Percentiles rank a stretch among this genome's conserved stretches.
Evolutionary conservation across 176 grass and related monocot genomes (phyloP).

Genomic region (Avena atlantica): DNA sequence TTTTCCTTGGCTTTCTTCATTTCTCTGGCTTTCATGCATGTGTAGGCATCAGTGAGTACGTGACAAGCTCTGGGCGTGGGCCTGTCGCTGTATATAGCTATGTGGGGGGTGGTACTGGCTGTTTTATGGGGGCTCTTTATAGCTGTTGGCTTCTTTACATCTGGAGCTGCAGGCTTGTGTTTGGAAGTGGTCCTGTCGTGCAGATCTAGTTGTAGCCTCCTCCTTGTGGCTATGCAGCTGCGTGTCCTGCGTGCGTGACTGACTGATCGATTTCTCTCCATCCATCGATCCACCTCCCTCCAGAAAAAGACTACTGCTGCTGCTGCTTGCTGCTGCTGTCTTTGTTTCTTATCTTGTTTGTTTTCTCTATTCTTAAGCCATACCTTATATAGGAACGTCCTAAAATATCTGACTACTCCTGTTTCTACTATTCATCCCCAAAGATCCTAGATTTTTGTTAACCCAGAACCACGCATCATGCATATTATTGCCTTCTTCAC

Average conservation of each 20-base stretch:
- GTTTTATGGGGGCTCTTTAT: conserved; percentile 83
- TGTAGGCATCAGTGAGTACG: conserved; percentile 90
- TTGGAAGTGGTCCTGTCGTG: conserved; percentile 77
- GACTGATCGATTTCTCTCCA: conserved; percentile 41
- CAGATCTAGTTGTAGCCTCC: conserved; percentile 58
- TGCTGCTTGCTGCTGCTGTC: neutral
- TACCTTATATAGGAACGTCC: conserved; percentile 64
- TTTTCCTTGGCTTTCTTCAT: conserved; percentile 59
- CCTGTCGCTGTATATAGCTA: conserved; percentile 68
- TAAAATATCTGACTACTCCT: conserved; percentile 47
- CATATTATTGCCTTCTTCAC: neutral
- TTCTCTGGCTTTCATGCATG: conserved; percentile 92
- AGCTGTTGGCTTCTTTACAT: conserved; percentile 99
- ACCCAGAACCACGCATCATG: neutral
- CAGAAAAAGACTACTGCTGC: conserved; percentile 1
- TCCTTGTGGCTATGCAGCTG: conserved; percentile 49
- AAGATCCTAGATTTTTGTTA: conserved; percentile 30
- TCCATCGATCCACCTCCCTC: conserved; percentile 31
- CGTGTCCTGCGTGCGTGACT: conserved; percentile 49
- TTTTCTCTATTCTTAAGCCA: conserved; percentile 46
- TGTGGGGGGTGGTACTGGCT: conserved; percentile 61
- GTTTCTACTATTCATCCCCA: conserved; percentile 22
- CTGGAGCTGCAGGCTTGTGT: conserved; percentile 83
- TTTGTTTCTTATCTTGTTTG: conserved; percentile 47
- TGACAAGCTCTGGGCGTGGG: conserved; percentile 82